Evolutionary conservation across 1,139 yeast genomes (phyloP).

Genomic region (Eremothecium sinecaudum): DNA sequence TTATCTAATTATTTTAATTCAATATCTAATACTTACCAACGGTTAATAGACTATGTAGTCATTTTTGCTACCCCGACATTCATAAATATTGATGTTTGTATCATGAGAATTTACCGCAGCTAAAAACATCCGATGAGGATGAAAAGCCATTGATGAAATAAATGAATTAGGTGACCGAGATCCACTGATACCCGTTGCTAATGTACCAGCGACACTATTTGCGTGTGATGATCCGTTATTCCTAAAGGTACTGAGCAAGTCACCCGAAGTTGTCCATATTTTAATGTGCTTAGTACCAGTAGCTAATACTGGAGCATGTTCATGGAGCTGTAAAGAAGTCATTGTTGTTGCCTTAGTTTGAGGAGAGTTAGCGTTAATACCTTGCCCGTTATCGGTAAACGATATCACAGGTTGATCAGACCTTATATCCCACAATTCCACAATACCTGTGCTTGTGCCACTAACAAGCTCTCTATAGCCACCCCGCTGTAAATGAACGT

Average conservation of each 20-base stretch:
- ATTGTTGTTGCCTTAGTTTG: constrained; percentile 33
- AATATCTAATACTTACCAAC: background rate
- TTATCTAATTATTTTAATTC: background rate
- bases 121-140: constrained; percentile 90
- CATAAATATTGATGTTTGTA: constrained; percentile 59
- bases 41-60: constrained; percentile 4
- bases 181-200: constrained; percentile 25
- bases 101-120: constrained; percentile 83
- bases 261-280: constrained; percentile 83
- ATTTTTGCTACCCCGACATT: constrained; percentile 35
- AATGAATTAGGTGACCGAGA: constrained; percentile 33
- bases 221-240: constrained; percentile 37
- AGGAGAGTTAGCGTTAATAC: constrained; percentile 3
- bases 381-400: constrained; percentile 41
- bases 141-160: constrained; percentile 63
- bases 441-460: constrained; percentile 74
- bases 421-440: constrained; percentile 87
- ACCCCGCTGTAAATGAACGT: constrained; percentile 93
- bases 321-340: constrained; percentile 77
- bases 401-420: constrained; percentile 58
- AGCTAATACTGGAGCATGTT: constrained; percentile 89
- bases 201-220: constrained; percentile 27
- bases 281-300: constrained; percentile 79
- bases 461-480: constrained; percentile 85
- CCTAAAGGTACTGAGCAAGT: constrained; percentile 51